Conservation (phyloP, 768 basidiomycete species). For the Boletus sp. region DNA sequence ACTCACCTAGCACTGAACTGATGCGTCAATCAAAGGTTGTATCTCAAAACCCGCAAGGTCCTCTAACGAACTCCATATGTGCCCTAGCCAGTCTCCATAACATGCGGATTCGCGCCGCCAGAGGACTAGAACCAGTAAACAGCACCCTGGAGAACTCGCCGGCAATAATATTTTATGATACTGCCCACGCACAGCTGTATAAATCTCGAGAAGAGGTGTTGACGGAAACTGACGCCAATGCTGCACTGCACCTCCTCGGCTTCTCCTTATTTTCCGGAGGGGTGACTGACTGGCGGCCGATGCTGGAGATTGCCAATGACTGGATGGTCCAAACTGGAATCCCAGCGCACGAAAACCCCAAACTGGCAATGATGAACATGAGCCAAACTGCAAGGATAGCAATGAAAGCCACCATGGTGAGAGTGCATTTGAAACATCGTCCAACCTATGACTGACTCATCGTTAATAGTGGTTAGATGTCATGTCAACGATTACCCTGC, state of each 20-base stretch:
- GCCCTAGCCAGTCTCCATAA: slow-evolving; percentile 73
- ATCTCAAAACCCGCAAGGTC: slow-evolving; percentile 62
- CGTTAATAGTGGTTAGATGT: slow-evolving; percentile 70
- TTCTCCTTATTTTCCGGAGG: slow-evolving; percentile 73
- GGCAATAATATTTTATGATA: slow-evolving; percentile 65
- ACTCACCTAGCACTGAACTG: slow-evolving; percentile 17
- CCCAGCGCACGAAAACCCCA: slow-evolving; percentile 60
- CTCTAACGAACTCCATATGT: slow-evolving; percentile 69
- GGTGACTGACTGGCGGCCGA: slow-evolving; percentile 62
- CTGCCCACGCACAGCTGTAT: slow-evolving; percentile 61
- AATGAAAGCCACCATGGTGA: slow-evolving; percentile 70
- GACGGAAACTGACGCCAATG: slow-evolving; percentile 68
- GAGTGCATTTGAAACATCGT: slow-evolving; percentile 26
- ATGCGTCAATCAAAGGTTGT: slow-evolving; percentile 38
- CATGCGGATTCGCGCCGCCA: slow-evolving; percentile 56
- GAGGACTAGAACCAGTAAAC: slow-evolving; percentile 56
- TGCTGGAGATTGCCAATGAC: slow-evolving; percentile 68
- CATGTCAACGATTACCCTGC: slow-evolving; percentile 60
- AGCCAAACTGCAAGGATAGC: slow-evolving; percentile 50
- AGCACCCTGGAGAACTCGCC: slow-evolving; percentile 52
- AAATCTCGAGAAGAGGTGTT: slow-evolving; percentile 53
- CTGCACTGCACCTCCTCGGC: slow-evolving; percentile 72
- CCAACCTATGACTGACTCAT: slow-evolving; percentile 13
- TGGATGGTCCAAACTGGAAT: slow-evolving; percentile 73
- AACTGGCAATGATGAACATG: slow-evolving; percentile 54